Base-by-base conservation (phyloP, 2,329 filamentous ascomycete genomes). In the Xylariomycetidae sp. region DNA sequence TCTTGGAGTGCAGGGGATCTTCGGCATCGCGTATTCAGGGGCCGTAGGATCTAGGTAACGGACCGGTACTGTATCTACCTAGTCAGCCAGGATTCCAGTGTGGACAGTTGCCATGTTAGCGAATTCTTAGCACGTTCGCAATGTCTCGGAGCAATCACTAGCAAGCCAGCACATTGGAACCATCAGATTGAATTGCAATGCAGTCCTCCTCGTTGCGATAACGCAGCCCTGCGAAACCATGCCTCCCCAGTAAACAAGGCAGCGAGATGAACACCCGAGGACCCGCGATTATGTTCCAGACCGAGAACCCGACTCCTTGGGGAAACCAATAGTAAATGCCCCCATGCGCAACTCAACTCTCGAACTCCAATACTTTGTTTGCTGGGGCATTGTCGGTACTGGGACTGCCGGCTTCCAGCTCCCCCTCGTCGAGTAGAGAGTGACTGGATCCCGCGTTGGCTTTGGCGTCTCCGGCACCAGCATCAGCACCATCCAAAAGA, bases 401-500 rank as follows among this genome's bases (percentile, higher is more conserved):
- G 19, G 46, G n/a, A n/a, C n/a, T 34, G 18, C 42, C 43, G 27
- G 40, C 47, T 14, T 37, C 44, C 37, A 36, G 43, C 37, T 44
- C 47, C 34, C 56, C 53, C 17, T 42, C 43, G 19, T 49, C 57
- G 39, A 56, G 38, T 39, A 42, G 46, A 32, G 37, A 48, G 38
- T 38, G 46, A 24, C 47, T 43, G 42, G 50, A 41, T 48, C 52
- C 52, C 46, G 54, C 52, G 34, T 54, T 50, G 23, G 51, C 53
- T 39, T 52, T 54, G 8, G 45, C 34, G 13, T 61, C 74, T 10
- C 74, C 74, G 1, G 82, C 79, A 44, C 78, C 76, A 2, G 79
- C 84, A 53, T 90, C 85, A 2, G 80, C 81, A 0, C 82, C 85
- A 46, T 84, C 81, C 10, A 89, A 60, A 10, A 89, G 58, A 54